phyloP scores from a whole-genome alignment of 257 asterid species.

The Gentiana straminea region DNA sequence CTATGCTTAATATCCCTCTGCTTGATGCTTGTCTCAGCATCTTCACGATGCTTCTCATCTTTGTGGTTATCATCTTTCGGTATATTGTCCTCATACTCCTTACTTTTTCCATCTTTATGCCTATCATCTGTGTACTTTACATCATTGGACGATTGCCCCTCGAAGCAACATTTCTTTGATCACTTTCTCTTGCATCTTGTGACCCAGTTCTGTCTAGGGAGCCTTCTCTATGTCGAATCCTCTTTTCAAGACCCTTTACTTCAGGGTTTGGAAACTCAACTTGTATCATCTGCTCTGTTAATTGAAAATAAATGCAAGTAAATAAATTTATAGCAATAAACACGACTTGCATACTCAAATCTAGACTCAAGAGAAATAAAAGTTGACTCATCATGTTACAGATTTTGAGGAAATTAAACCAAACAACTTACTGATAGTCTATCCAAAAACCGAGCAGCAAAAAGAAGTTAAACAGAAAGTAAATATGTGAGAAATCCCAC shows the following conservation, averaged over 20 bases:
- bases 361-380: too few relatives aligned
- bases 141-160: conserved; percentile 65
- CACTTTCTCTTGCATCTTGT: conserved; percentile 50
- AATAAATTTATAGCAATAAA: too few relatives aligned
- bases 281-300: conserved; percentile 32
- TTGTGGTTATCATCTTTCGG: conserved; percentile 54
- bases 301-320: not conserved
- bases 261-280: conserved; percentile 50
- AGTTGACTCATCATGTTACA: too few relatives aligned
- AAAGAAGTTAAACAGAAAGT: too few relatives aligned
- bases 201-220: conserved; percentile 52
- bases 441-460: too few relatives aligned
- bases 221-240: conserved; percentile 42
- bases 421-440: too few relatives aligned
- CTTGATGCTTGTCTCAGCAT: conserved; percentile 24
- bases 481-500: too few relatives aligned
- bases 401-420: too few relatives aligned
- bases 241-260: conserved; percentile 53
- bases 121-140: conserved; percentile 52
- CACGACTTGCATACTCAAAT: too few relatives aligned
- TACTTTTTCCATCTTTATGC: conserved; percentile 42
- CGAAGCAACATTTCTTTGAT: conserved; percentile 42
- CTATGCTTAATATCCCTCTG: conserved; percentile 36
- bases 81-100: conserved; percentile 45
- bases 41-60: conserved; percentile 53